Percentiles rank a stretch among this genome's conserved stretches.
Conservation (phyloP, 2,329 filamentous ascomycete genomes). For the Sarocladiaceae sp. region DNA sequence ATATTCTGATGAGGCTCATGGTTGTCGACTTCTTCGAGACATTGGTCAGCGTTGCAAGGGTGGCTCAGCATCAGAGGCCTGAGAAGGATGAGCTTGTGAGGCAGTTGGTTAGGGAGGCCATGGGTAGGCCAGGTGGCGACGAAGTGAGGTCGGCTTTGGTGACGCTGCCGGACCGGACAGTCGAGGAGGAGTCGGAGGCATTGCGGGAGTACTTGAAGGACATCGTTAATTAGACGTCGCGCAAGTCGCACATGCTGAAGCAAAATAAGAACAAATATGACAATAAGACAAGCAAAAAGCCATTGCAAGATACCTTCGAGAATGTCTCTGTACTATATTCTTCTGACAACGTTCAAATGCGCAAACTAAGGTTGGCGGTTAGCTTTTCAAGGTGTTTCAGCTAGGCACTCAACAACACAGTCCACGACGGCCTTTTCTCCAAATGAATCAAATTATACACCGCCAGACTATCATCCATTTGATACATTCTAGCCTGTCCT, state of each 20-base stretch:
- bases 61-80: slow-evolving; percentile 28
- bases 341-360: no score
- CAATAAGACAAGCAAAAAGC: no score
- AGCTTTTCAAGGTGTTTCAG: no score
- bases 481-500: no score
- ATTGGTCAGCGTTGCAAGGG: slow-evolving; percentile 43
- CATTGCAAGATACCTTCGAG: no score
- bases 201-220: slow-evolving; percentile 34
- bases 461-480: neutral
- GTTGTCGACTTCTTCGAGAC: slow-evolving; percentile 52
- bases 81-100: slow-evolving; percentile 32
- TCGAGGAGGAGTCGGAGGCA: slow-evolving; percentile 46
- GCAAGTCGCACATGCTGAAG: no score
- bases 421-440: no score
- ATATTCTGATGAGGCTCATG: slow-evolving; percentile 45
- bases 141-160: slow-evolving; percentile 33
- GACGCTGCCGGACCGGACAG: slow-evolving; percentile 42
- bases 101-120: slow-evolving; percentile 37
- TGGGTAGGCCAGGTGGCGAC: slow-evolving; percentile 26
- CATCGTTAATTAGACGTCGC: neutral
- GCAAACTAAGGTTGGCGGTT: no score
- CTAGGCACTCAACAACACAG: no score
- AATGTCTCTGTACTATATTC: no score
- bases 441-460: no score
- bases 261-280: no score